Conservation (phyloP, 1,139 yeast genomes). For the Sporopachydermia cereana region DNA sequence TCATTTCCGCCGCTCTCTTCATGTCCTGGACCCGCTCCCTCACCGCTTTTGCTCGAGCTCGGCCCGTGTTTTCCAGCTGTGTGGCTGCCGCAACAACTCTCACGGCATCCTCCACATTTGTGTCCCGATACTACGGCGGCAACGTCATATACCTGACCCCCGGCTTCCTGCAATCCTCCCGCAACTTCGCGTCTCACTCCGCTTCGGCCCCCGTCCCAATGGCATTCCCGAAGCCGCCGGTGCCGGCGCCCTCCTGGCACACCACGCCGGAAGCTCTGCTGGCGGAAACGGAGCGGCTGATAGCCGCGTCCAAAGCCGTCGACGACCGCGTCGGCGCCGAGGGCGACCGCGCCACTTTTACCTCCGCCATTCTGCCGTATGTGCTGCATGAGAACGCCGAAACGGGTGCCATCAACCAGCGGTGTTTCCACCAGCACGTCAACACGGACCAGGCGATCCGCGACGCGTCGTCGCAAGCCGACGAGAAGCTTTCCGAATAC, state of each 20-base stretch:
- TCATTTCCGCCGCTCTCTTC: not conserved
- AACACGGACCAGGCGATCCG: slow-evolving; percentile 50
- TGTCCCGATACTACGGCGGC: not conserved
- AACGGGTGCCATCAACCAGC: slow-evolving; percentile 33
- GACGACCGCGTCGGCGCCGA: slow-evolving; percentile 44
- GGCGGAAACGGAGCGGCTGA: slow-evolving; percentile 32
- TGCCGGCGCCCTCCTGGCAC: slow-evolving; percentile 49
- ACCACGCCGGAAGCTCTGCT: slow-evolving; percentile 42
- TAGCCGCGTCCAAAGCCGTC: slow-evolving; percentile 32
- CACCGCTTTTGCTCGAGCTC: not conserved
- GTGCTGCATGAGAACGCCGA: slow-evolving; percentile 39
- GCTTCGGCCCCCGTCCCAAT: not conserved
- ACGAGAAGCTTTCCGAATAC: slow-evolving; percentile 41
- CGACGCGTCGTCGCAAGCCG: slow-evolving; percentile 59
- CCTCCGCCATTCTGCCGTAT: slow-evolving; percentile 40
- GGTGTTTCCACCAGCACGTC: slow-evolving; percentile 60
- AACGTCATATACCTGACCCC: not conserved
- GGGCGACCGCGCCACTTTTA: slow-evolving; percentile 38
- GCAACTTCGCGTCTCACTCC: not conserved
- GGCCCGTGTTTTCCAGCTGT: not conserved
- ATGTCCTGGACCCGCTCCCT: not conserved
- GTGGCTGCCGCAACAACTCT: not conserved
- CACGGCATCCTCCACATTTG: not conserved
- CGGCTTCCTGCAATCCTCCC: not conserved
- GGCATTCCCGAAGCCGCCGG: slow-evolving; percentile 23